These are phyloP conservation scores for Metschnikowia noctiluminum DNA, from an alignment of 805 yeast genomes.

Conservation along the genomic window DNA sequence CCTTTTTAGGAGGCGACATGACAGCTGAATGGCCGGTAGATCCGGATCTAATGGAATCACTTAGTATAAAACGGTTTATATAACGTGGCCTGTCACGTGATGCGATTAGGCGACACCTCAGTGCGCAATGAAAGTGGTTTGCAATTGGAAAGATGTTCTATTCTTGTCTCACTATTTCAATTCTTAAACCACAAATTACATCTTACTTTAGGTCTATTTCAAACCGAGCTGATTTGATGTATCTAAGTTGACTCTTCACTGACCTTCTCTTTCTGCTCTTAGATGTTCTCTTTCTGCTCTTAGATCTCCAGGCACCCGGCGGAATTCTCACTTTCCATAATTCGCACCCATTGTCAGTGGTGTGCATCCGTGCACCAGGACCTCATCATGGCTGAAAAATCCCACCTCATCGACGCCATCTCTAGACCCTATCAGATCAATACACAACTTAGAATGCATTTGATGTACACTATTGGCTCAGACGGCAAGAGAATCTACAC, in stretches of 20 bases:
- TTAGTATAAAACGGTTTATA: background rate
- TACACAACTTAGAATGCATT: constrained; percentile 66
- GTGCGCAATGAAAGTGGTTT: too few relatives aligned
- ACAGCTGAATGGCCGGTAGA: background rate
- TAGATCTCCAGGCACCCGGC: too few relatives aligned
- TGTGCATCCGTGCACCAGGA: constrained; percentile 14
- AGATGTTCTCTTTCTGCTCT: too few relatives aligned
- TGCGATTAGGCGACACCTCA: background rate
- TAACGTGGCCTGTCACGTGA: constrained; percentile 1
- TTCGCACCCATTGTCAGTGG: background rate
- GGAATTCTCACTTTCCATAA: too few relatives aligned
- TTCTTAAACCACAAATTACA: too few relatives aligned
- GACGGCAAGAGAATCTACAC: constrained; percentile 97
- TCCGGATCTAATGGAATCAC: background rate
- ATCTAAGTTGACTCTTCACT: too few relatives aligned
- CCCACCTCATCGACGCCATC: background rate
- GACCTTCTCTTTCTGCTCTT: too few relatives aligned
- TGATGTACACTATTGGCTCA: constrained; percentile 93
- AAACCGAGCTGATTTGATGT: too few relatives aligned
- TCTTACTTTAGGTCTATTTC: too few relatives aligned
- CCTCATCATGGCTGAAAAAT: constrained; percentile 14
- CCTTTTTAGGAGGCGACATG: constrained; percentile 38
- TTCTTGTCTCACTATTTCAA: too few relatives aligned
- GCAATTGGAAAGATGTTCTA: too few relatives aligned
- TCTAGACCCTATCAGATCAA: background rate